These are phyloP conservation scores for Trichocomaceae sp. DNA, from an alignment of 2,329 filamentous ascomycete species.

Conservation along the genomic window DNA sequence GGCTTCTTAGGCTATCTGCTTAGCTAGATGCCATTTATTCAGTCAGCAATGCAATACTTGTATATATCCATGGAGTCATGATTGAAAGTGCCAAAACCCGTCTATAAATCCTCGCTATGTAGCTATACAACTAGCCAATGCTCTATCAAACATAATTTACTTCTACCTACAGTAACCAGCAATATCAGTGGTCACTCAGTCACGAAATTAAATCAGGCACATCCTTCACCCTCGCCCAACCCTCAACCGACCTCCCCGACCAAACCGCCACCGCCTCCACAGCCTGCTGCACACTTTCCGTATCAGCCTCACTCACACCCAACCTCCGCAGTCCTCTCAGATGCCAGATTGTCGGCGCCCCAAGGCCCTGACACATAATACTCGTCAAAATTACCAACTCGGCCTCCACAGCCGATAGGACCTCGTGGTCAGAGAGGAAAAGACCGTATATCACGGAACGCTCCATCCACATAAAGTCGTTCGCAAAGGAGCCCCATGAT, in stretches of 20 bases:
- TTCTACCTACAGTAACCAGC: too few species aligned
- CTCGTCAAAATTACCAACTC: slow-evolving; percentile 38
- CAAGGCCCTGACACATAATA: slow-evolving; percentile 42
- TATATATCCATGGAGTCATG: background rate
- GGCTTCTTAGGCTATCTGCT: too few species aligned
- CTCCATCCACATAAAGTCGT: slow-evolving; percentile 63
- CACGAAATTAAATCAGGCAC: slow-evolving; percentile 15
- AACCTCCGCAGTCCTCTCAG: slow-evolving; percentile 38
- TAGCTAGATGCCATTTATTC: too few species aligned
- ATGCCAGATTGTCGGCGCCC: slow-evolving; percentile 40
- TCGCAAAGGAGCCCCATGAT: slow-evolving; percentile 24
- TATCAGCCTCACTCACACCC: slow-evolving; percentile 35
- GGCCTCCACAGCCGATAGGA: slow-evolving; percentile 39
- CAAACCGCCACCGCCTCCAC: slow-evolving; percentile 19
- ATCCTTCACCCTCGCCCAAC: slow-evolving; percentile 19
- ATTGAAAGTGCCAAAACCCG: background rate
- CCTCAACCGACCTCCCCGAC: slow-evolving; percentile 17
- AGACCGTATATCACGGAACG: slow-evolving; percentile 64
- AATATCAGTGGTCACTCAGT: too few species aligned
- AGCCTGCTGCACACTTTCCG: slow-evolving; percentile 27
- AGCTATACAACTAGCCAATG: background rate
- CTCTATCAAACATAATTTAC: too few species aligned
- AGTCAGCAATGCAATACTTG: background rate
- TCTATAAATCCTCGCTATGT: background rate
- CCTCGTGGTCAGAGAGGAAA: slow-evolving; percentile 41